These are phyloP conservation scores for Boletus fagicola DNA, from an alignment of 768 basidiomycete species.

Conservation along the genomic window DNA sequence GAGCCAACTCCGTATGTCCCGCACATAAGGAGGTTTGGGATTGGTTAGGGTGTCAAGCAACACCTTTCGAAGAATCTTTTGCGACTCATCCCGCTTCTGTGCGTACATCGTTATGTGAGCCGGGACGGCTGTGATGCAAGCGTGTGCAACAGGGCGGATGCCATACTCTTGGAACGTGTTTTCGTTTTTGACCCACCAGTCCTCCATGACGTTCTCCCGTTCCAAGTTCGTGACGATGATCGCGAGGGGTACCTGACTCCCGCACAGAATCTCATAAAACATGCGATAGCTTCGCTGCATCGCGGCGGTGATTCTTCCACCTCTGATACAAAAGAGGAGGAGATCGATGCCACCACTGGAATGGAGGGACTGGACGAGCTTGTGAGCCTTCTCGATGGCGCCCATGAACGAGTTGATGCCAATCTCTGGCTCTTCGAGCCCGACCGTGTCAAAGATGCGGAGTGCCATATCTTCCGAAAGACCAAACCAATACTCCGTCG, in stretches of 20 bases:
- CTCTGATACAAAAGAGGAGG: conserved; percentile 15
- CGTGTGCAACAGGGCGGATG: conserved; percentile 6
- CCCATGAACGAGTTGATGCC: neutral
- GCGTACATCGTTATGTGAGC: neutral
- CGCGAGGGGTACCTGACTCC: conserved; percentile 6
- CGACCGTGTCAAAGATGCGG: conserved; percentile 7
- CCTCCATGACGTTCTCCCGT: conserved; percentile 4
- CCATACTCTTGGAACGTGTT: neutral
- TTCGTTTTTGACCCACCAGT: conserved; percentile 16
- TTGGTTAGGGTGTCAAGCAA: neutral
- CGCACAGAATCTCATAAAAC: conserved; percentile 16
- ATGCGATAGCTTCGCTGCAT: conserved; percentile 13
- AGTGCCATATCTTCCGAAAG: neutral
- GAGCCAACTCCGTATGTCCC: conserved; percentile 5
- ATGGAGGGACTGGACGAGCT: conserved; percentile 4
- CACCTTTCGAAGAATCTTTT: neutral
- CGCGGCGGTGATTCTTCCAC: conserved; percentile 1
- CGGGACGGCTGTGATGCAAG: conserved; percentile 11
- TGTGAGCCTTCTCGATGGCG: conserved; percentile 11
- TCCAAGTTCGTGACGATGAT: conserved; percentile 16
- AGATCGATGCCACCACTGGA: conserved; percentile 12
- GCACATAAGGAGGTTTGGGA: neutral
- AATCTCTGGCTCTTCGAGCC: conserved; percentile 12
- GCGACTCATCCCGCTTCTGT: conserved; percentile 6
- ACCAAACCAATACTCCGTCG: neutral